Percentiles rank a stretch among this genome's conserved stretches.
Evolutionary conservation across 495 filamentous ascomycete species (phyloP).

Genomic region (Extremus antarcticus): DNA sequence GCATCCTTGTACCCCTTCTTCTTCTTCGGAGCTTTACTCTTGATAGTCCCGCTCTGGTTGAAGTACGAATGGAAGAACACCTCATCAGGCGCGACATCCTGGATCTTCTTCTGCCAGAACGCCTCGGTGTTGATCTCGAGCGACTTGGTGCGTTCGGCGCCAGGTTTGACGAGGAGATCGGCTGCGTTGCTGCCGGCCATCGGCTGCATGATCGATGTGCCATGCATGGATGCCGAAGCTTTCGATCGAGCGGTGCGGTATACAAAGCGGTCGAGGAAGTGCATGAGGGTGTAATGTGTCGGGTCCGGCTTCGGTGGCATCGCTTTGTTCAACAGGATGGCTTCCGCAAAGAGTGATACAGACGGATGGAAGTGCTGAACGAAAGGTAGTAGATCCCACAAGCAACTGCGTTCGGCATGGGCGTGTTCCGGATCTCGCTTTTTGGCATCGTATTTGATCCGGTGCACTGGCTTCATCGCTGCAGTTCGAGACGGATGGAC

Average conservation of each 20-base stretch:
- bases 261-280: constrained; percentile 94
- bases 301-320: constrained; percentile 82
- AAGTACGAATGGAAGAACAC: constrained; percentile 99
- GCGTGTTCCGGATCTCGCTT: constrained; percentile 86
- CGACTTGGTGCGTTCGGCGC: constrained; percentile 28
- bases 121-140: constrained; percentile 68
- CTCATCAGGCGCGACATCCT: constrained; percentile 79
- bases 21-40: constrained; percentile 35
- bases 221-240: constrained; percentile 49
- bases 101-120: constrained; percentile 85
- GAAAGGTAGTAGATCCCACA: constrained; percentile 87
- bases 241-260: constrained; percentile 78
- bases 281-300: constrained; percentile 72
- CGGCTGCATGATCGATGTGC: constrained; percentile 92
- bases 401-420: constrained; percentile 77
- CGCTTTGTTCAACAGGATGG: constrained; percentile 52
- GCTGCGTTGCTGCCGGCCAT: constrained; percentile 52
- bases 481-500: not conserved
- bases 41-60: constrained; percentile 59
- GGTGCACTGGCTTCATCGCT: constrained; percentile 5
- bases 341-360: constrained; percentile 71
- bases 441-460: constrained; percentile 59
- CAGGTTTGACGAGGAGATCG: constrained; percentile 50
- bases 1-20: constrained; percentile 44
- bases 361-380: constrained; percentile 84